Conservation (phyloP, 306 rosid genomes). For the Cucurbita argyrosperma region DNA sequence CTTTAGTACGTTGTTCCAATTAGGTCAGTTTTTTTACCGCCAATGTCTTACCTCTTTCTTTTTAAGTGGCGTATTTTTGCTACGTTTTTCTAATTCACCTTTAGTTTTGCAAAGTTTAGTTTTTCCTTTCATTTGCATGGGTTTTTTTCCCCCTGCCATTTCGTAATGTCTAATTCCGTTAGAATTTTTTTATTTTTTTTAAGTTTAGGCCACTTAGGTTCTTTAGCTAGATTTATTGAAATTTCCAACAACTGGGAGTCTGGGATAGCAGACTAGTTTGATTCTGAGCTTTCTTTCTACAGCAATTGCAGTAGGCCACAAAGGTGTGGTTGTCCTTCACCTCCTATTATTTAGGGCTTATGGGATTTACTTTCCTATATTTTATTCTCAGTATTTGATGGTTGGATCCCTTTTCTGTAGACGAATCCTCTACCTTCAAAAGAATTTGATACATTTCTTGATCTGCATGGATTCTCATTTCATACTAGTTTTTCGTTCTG, state of each 20-base stretch:
- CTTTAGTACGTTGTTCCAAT: constrained; percentile 71
- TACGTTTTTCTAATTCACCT: constrained; percentile 21
- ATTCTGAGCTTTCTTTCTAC: not conserved
- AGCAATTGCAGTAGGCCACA: not conserved
- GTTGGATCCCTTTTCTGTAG: too few species aligned
- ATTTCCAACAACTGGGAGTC: not conserved
- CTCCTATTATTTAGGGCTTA: not conserved
- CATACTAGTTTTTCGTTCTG: not conserved
- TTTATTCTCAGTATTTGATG: not conserved
- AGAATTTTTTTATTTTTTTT: not conserved
- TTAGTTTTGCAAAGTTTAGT: constrained; percentile 6
- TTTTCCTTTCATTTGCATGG: constrained; percentile 15
- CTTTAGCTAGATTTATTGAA: not conserved
- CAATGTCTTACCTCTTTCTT: constrained; percentile 51
- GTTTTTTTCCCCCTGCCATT: not conserved
- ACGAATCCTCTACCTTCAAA: too few species aligned
- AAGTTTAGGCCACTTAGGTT: not conserved
- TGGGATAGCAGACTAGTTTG: not conserved
- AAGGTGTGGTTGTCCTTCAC: not conserved
- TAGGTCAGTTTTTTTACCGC: constrained; percentile 77
- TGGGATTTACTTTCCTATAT: not conserved
- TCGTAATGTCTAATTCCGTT: not conserved
- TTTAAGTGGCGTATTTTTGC: constrained; percentile 48
- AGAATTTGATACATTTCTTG: not conserved
- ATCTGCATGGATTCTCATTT: not conserved